Base-by-base conservation (phyloP, 148 eudicot genomes). In the Heliosperma pusillum region DNA sequence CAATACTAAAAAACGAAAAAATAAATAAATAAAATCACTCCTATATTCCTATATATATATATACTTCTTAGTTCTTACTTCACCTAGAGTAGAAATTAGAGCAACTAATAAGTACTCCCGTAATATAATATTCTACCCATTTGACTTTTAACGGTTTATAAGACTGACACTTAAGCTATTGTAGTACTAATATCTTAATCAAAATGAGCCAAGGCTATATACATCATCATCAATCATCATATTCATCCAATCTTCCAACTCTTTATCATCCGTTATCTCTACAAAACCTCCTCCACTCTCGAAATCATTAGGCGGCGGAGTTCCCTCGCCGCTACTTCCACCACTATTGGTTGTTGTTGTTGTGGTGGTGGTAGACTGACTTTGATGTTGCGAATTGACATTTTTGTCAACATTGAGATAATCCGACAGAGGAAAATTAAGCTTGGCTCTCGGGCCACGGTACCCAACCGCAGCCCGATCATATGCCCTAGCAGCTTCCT, bases 401-500 rank as follows among this genome's bases (percentile, higher is more conserved):
- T n/a, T 10, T 27, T 25, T 19, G 0, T 27, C 47, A 9, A 50
- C 26, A 30, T 21, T 53, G 27, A 82, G 55, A 40, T 87, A 82
- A 7, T 89, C 88, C 2, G 76, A 26, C 4, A 81, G 58, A 1
- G 90, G 77, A 26, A 89, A 89, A 42, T 87, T 89, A 8, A 84
- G 81, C 81, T 89, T 89, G 3, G 90, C 92, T 4, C 88, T 76
- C 7, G 82, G 71, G 4, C 92, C 92, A 0, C 92, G 81, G 72
- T 74, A 89, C 27, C 82, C 76, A 5, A 85, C 73, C 0, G 90
- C 85, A 2, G 85, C 84, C n/a, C 76, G 79, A n/a, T 89, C 92
- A 30, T 89, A 89, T 7, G 87, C 92, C 19, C 84, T 70, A 9
- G 92, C 92, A 0, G 90, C 92, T 0, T 70, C 86, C 75, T 89